Conservation (phyloP, 1,284 basidiomycete species). For the Cryptococcus depauperatus region DNA sequence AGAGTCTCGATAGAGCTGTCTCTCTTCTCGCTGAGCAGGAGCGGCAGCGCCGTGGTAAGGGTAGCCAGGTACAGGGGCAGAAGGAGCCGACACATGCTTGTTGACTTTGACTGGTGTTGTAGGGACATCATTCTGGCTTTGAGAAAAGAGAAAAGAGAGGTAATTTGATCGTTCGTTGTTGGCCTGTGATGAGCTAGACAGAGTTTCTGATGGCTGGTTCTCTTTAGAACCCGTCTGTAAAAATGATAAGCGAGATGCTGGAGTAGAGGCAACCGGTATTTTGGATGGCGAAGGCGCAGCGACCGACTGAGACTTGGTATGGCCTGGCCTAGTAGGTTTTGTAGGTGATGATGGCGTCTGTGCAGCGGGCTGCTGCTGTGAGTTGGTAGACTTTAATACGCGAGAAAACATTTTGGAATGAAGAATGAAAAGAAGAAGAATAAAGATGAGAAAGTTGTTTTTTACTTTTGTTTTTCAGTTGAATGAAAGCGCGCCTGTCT, state of each 20-base stretch:
- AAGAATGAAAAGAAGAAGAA: not conserved
- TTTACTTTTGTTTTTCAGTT: too few relatives aligned
- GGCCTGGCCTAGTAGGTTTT: constrained; percentile 17
- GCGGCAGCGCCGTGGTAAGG: constrained; percentile 11
- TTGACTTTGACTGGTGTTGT: constrained; percentile 27
- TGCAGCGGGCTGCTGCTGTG: constrained; percentile 14
- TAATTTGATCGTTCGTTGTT: constrained; percentile 33
- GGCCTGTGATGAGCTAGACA: constrained; percentile 5
- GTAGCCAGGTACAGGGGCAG: constrained; percentile 10
- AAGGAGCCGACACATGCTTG: constrained; percentile 10
- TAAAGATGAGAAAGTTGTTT: constrained; percentile 1
- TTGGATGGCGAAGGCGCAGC: constrained; percentile 30
- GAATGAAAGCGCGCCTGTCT: constrained; percentile 1
- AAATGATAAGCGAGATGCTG: constrained; percentile 20
- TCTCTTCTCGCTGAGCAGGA: constrained; percentile 5
- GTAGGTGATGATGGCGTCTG: constrained; percentile 19
- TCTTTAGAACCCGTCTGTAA: constrained; percentile 18
- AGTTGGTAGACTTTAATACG: constrained; percentile 27
- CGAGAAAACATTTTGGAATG: constrained; percentile 27
- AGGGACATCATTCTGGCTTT: constrained; percentile 24
- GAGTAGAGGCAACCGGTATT: constrained; percentile 27
- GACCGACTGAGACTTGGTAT: constrained; percentile 23
- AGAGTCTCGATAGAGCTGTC: constrained; percentile 7
- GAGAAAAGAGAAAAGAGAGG: constrained; percentile 37
- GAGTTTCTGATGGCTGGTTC: constrained; percentile 14